These are phyloP conservation scores for Stagonosporopsis vannaccii DNA, from an alignment of 2,329 filamentous ascomycete genomes.

Conservation along the genomic window DNA sequence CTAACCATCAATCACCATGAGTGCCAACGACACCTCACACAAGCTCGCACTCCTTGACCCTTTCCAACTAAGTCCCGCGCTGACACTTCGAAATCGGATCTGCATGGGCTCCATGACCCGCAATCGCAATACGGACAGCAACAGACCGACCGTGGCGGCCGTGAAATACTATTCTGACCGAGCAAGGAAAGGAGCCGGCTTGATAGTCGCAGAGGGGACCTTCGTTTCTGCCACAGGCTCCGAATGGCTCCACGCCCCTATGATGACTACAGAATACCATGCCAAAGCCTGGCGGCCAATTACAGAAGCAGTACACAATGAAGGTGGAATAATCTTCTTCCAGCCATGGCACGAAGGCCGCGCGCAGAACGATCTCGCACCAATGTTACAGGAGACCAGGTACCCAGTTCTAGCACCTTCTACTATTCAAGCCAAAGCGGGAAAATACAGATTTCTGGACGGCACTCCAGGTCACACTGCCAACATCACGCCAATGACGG, in stretches of 20 bases:
- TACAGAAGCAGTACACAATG: slow-evolving; percentile 27
- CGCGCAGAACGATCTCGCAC: slow-evolving; percentile 32
- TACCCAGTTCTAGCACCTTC: slow-evolving; percentile 31
- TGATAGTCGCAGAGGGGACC: slow-evolving; percentile 33
- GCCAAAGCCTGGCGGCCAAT: slow-evolving; percentile 29
- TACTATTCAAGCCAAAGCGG: slow-evolving; percentile 18
- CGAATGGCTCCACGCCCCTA: slow-evolving; percentile 29
- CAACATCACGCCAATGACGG: slow-evolving; percentile 12
- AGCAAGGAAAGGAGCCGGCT: slow-evolving; percentile 27
- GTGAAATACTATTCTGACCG: slow-evolving; percentile 28
- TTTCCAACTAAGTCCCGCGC: neutral
- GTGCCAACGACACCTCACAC: neutral
- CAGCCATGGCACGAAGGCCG: slow-evolving; percentile 36
- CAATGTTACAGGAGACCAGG: slow-evolving; percentile 23
- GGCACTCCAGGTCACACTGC: slow-evolving; percentile 13
- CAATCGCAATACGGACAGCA: slow-evolving; percentile 31
- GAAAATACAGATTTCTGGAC: slow-evolving; percentile 27
- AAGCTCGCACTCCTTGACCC: neutral
- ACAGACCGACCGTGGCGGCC: slow-evolving; percentile 24
- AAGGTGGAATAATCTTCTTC: slow-evolving; percentile 30
- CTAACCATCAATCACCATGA: neutral
- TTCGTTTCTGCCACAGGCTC: slow-evolving; percentile 28
- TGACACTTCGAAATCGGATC: slow-evolving; percentile 23
- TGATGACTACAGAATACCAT: slow-evolving; percentile 28
- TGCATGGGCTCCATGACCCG: slow-evolving; percentile 38